These are phyloP conservation scores for Anisodus tanguticus DNA, from an alignment of 257 asterid species.

Conservation along the genomic window DNA sequence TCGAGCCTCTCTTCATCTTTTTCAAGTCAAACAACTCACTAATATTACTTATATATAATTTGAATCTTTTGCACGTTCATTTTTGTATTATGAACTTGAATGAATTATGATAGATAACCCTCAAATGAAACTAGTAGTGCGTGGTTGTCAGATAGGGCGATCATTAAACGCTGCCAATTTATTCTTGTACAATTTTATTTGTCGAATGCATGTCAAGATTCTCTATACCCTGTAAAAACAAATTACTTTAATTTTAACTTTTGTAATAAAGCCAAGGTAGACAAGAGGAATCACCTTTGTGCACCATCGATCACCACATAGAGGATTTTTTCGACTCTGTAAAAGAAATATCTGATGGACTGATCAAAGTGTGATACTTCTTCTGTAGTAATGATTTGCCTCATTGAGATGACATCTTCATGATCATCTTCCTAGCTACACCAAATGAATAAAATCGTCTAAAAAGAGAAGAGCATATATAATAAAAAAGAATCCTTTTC, in stretches of 20 bases:
- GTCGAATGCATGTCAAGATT: conserved; percentile 13
- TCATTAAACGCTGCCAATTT: background rate
- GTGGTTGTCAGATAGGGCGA: conserved; percentile 19
- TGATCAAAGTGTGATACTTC: background rate
- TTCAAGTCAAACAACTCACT: background rate
- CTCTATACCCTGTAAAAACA: background rate
- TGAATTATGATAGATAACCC: background rate
- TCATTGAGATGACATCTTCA: no score
- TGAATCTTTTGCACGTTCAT: background rate
- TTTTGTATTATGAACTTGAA: background rate
- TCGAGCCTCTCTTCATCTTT: conserved; percentile 43
- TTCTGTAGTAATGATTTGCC: conserved; percentile 3
- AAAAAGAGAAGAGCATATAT: background rate
- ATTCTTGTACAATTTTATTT: background rate
- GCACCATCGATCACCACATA: conserved; percentile 9
- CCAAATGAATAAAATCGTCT: background rate
- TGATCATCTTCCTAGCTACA: no score
- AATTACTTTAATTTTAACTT: background rate
- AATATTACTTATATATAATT: background rate
- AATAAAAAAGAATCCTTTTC: no score
- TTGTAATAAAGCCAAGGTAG: conserved; percentile 18
- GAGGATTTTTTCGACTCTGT: background rate
- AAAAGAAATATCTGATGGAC: conserved; percentile 23
- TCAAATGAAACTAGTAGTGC: background rate
- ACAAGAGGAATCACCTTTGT: conserved; percentile 30